Conservation (phyloP, 176 grass and related monocot species). For the Chrysopogon serrulatus region DNA sequence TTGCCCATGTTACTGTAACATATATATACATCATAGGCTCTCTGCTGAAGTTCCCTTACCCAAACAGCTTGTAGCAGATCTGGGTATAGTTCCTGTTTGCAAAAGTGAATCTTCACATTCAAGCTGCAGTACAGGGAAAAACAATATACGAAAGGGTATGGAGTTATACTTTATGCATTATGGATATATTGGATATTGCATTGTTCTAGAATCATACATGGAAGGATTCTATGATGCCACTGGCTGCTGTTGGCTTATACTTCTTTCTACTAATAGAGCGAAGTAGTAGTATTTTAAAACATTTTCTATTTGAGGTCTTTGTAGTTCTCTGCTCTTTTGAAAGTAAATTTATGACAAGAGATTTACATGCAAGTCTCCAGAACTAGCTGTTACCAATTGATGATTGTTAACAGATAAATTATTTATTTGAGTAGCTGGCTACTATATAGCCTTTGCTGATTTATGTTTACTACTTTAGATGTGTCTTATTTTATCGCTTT, state of each 20-base stretch:
- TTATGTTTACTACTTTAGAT: neutral
- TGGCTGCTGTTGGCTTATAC: neutral
- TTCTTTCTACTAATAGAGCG: neutral
- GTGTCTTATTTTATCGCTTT: neutral
- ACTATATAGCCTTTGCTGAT: neutral
- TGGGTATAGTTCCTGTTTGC: constrained; percentile 43
- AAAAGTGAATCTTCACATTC: constrained; percentile 40
- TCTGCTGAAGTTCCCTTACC: neutral
- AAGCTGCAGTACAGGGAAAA: constrained; percentile 24
- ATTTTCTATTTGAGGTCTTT: constrained; percentile 6
- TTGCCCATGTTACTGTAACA: neutral
- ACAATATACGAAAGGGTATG: constrained; percentile 33
- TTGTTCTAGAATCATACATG: constrained; percentile 21
- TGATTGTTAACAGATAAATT: neutral
- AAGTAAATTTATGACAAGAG: neutral
- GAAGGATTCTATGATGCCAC: neutral
- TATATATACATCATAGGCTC: neutral
- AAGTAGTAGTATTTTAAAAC: neutral
- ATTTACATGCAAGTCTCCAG: neutral
- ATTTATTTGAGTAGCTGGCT: neutral
- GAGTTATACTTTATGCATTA: neutral
- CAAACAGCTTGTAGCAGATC: constrained; percentile 67
- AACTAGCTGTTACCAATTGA: neutral
- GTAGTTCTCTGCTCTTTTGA: neutral
- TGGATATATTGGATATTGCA: neutral